phyloP scores from a whole-genome alignment of 1,284 basidiomycete genomes.

The Omphalotus olearius region DNA sequence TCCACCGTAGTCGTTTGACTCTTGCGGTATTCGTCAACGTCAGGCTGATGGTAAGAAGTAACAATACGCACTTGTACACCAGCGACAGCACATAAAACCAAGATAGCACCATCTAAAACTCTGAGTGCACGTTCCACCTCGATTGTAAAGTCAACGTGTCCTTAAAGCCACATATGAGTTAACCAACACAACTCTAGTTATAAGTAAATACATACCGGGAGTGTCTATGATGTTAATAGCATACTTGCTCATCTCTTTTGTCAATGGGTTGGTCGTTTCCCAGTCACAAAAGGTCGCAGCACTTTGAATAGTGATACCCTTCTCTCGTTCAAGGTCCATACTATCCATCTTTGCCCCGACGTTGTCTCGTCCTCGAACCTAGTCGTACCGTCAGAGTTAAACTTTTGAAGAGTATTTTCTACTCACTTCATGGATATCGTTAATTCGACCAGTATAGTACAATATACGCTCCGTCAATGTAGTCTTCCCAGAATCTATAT shows the following conservation, averaged over 20 bases:
- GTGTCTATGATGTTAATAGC: constrained; percentile 99
- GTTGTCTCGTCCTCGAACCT: constrained; percentile 89
- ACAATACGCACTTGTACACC: constrained; percentile 76
- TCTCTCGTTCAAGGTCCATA: constrained; percentile 98
- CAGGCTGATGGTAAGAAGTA: neutral
- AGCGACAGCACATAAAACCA: constrained; percentile 95
- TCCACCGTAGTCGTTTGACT: constrained; percentile 99
- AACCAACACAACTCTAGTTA: neutral
- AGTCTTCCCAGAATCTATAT: constrained; percentile 98
- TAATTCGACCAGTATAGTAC: constrained; percentile 95
- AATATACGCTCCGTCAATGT: constrained; percentile 97
- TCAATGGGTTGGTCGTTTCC: constrained; percentile 69
- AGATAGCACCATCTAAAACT: constrained; percentile 93
- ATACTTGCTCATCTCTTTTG: constrained; percentile 74
- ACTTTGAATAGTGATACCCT: constrained; percentile 99
- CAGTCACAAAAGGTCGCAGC: constrained; percentile 99
- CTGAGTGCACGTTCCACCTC: constrained; percentile 97
- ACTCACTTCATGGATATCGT: constrained; percentile 94
- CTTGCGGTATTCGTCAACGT: constrained; percentile 31
- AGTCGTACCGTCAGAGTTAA: constrained; percentile 8
- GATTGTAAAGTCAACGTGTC: constrained; percentile 99
- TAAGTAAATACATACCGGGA: constrained; percentile 55
- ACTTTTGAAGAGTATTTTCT: constrained; percentile 5
- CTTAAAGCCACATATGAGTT: constrained; percentile 30
- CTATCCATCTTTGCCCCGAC: constrained; percentile 99